Percentiles rank a stretch among this genome's conserved stretches.
phyloP scores from a whole-genome alignment of 257 asterid genomes.

The Salvia hispanica region DNA sequence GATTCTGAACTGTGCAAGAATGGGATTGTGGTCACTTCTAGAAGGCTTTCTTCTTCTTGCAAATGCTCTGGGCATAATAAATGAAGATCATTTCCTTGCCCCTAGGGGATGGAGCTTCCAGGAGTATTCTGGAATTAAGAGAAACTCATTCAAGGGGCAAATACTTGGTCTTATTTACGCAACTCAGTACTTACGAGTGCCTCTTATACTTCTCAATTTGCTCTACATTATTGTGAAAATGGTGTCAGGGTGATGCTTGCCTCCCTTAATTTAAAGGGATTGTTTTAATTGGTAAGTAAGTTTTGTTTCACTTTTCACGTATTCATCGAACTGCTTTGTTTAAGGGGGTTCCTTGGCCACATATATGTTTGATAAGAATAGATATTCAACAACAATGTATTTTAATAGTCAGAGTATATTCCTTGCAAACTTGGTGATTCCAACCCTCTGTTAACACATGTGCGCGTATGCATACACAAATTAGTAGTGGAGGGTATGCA shows the following conservation, averaged over 20 bases:
- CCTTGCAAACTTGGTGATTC: conserved; percentile 10
- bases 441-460: background rate
- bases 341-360: conserved; percentile 10
- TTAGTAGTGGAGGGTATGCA: conserved; percentile 5
- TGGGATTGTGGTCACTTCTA: conserved; percentile 90
- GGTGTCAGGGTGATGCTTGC: conserved; percentile 69
- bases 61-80: conserved; percentile 82
- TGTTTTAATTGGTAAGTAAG: conserved; percentile 32
- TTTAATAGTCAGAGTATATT: background rate
- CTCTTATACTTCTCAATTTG: conserved; percentile 70
- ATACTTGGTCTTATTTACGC: conserved; percentile 85
- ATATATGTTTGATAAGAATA: background rate
- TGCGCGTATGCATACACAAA: background rate
- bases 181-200: conserved; percentile 76
- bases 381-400: background rate
- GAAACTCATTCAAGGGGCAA: conserved; percentile 89
- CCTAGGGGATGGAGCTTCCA: conserved; percentile 98
- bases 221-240: conserved; percentile 76
- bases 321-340: background rate
- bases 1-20: conserved; percentile 43
- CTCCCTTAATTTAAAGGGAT: conserved; percentile 11
- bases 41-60: conserved; percentile 93
- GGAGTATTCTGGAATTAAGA: conserved; percentile 77
- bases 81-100: conserved; percentile 87
- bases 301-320: background rate